Evolutionary conservation across 73 alveolate species (phyloP).

Genomic region (Durusdinium trenchii): DNA sequence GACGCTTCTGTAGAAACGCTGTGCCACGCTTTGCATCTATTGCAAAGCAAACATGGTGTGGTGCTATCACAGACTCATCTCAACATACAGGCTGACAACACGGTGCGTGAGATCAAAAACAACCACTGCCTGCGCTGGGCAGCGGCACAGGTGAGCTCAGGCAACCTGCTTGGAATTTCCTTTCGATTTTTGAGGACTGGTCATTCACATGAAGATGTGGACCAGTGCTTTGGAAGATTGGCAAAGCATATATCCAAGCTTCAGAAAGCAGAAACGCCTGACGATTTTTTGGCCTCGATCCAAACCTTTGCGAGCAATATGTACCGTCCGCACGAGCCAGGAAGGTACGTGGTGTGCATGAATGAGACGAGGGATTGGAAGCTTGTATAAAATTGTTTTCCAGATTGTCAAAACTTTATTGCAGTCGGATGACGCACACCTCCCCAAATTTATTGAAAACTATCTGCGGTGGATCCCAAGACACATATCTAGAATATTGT

Average conservation of each 20-base stretch:
- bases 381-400: too few relatives aligned
- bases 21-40: not conserved
- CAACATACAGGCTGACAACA: not conserved
- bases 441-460: too few relatives aligned
- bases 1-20: not conserved
- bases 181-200: not conserved
- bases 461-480: too few relatives aligned
- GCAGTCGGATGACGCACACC: too few relatives aligned
- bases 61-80: not conserved
- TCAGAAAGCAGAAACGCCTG: not conserved
- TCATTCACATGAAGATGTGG: conserved; percentile 34
- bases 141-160: not conserved
- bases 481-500: too few relatives aligned
- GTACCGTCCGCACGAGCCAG: not conserved
- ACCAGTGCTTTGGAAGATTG: not conserved
- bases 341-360: not conserved
- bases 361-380: not conserved
- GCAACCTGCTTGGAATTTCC: not conserved
- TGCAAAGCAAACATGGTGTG: not conserved
- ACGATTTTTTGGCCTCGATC: not conserved
- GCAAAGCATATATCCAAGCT: not conserved
- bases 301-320: not conserved
- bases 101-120: not conserved
- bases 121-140: not conserved
- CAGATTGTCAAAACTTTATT: too few relatives aligned